Evolutionary conservation across 2,329 filamentous ascomycete species (phyloP), one percentile per base, ranked within the genome.

Genomic region (Penicillium sp.): DNA sequence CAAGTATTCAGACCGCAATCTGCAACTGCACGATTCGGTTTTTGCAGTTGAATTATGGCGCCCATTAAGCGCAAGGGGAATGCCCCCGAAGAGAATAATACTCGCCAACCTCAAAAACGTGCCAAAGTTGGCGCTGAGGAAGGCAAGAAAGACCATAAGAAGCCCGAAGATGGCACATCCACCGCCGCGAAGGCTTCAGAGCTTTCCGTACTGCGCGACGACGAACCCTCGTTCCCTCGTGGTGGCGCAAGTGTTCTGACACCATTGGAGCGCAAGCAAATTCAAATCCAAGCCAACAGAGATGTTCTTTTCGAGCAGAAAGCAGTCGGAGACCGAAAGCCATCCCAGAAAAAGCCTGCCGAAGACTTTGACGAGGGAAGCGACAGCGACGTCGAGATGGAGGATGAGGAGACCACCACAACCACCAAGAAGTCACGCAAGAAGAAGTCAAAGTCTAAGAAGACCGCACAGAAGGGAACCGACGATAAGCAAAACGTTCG

Each of bases 241-340:
- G 93, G 93, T 48, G 95, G 93, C 36, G 92, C 84, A 45, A 95
- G 89, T 65, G 79, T 95, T 44, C 75, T 99, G 66, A 96, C 93
- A 2, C 91, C 93, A 16, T 77, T 99, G 43, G 93, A 99, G 70
- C 88, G 95, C 67, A 96, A 95, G 74, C 89, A 97, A 72, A 97
- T 99, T 55, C 87, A 93, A 63, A 86, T 95, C 50, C 87, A 97
- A 71, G 93, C 93, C 38, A 93, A 88, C 65, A 85, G 87, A 61
- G 93, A 99, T 76, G 93, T 91, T 34, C 76, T 95, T 33, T 93
- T 92, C 66, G 93, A 97, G 71, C 86, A 95, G 61, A 80, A 86
- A 59, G 42, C 36, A 45, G 29, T 13, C 30, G 81, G 81, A 40
- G 73, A 75, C 42, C 77, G 78, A 49, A 72, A 73, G 36, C 65